phyloP scores from a whole-genome alignment of 495 filamentous ascomycete genomes.

The Podospora sp. region DNA sequence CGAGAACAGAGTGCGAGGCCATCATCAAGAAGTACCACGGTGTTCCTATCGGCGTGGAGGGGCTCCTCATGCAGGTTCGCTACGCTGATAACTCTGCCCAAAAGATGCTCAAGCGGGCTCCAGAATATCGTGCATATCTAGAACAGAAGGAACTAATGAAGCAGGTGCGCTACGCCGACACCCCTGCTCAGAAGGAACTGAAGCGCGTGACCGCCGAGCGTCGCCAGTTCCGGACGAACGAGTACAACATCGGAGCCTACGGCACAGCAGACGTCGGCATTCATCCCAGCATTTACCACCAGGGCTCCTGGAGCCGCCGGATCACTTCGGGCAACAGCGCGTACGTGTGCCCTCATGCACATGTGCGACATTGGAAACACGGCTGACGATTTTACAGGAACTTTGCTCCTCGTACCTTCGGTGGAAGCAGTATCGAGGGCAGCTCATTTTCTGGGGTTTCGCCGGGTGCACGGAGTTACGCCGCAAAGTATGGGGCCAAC shows the following conservation, averaged over 20 bases:
- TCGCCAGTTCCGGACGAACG: conserved; percentile 88
- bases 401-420: conserved; percentile 31
- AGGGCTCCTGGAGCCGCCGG: conserved; percentile 39
- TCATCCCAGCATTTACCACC: conserved; percentile 47
- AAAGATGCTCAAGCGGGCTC: conserved; percentile 90
- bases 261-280: conserved; percentile 56
- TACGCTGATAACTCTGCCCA: conserved; percentile 95
- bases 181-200: conserved; percentile 90
- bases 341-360: neutral
- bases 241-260: conserved; percentile 77
- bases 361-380: conserved; percentile 16
- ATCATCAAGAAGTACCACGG: conserved; percentile 85
- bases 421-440: conserved; percentile 23
- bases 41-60: conserved; percentile 66
- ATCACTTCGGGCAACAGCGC: conserved; percentile 19
- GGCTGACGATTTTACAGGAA: conserved; percentile 17
- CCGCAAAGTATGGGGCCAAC: conserved; percentile 31
- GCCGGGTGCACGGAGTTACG: conserved; percentile 23
- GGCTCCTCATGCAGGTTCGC: conserved; percentile 83
- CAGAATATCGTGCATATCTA: conserved; percentile 86
- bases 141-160: conserved; percentile 64
- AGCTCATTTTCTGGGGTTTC: conserved; percentile 23
- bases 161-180: conserved; percentile 88
- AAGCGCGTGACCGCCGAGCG: conserved; percentile 93
- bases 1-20: conserved; percentile 81